These are phyloP conservation scores for Rhododendron williamsianum DNA, from an alignment of 148 eudicot genomes.

Conservation along the genomic window DNA sequence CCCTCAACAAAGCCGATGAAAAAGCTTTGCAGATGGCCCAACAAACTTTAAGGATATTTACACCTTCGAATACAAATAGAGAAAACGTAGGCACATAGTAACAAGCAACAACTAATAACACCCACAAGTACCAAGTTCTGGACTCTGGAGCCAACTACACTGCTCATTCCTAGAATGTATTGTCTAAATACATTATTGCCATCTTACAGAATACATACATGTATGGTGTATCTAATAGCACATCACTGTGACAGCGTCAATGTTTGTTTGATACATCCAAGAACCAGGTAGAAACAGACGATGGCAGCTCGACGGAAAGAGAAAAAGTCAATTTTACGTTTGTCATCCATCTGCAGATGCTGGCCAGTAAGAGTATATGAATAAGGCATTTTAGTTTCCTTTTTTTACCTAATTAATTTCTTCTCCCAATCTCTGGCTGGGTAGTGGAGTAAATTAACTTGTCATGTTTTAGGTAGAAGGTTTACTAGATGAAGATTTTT, in stretches of 20 bases:
- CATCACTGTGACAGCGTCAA: not conserved
- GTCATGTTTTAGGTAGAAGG: not conserved
- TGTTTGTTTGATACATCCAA: not conserved
- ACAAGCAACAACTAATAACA: not conserved
- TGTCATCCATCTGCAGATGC: not conserved
- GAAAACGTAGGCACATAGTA: not conserved
- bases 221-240: not conserved
- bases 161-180: not conserved
- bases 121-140: not conserved
- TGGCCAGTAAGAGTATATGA: not conserved
- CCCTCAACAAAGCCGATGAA: not conserved
- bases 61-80: not conserved
- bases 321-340: not conserved
- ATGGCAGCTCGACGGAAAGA: not conserved
- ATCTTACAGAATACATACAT: not conserved
- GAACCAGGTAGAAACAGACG: not conserved
- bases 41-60: not conserved
- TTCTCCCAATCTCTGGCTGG: not conserved
- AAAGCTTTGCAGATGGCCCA: not conserved
- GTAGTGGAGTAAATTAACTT: not conserved
- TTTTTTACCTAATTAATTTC: not conserved
- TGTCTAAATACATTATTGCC: not conserved
- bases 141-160: not conserved
- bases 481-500: not conserved
- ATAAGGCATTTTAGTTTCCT: not conserved